Evolutionary conservation across 345 rosid genomes (phyloP).

Genomic region (Ceriops zippeliana): DNA sequence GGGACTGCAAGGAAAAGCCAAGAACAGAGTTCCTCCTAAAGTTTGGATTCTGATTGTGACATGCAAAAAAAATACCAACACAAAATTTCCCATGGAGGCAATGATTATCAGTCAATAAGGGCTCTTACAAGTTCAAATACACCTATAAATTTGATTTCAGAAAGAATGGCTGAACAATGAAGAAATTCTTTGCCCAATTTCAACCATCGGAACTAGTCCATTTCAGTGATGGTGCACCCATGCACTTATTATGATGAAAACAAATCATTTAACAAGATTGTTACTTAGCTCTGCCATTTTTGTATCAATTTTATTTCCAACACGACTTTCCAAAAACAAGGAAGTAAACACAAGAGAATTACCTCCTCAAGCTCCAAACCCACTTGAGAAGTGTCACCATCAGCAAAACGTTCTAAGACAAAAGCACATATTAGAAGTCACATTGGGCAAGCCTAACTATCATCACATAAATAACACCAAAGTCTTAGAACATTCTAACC

Average conservation of each 20-base stretch:
- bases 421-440: conserved; percentile 3
- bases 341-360: conserved; percentile 18
- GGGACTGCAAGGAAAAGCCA: not conserved
- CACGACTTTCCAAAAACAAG: not conserved
- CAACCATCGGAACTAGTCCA: not conserved
- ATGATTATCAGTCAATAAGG: not conserved
- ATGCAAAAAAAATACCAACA: not conserved
- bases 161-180: not conserved
- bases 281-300: not conserved
- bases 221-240: not conserved
- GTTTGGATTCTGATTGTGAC: not conserved
- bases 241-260: not conserved
- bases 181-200: not conserved
- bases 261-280: not conserved
- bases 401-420: conserved; percentile 90
- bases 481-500: conserved; percentile 44
- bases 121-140: not conserved
- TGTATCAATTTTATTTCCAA: not conserved
- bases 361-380: conserved; percentile 96
- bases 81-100: no score
- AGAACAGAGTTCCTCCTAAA: not conserved
- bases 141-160: not conserved
- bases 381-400: conserved; percentile 91
- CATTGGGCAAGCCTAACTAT: conserved; percentile 2
- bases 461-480: conserved; percentile 4